Percentiles rank a stretch among this genome's conserved stretches.
phyloP scores from a whole-genome alignment of 495 filamentous ascomycete genomes.

The Tuber umbilicatum region DNA sequence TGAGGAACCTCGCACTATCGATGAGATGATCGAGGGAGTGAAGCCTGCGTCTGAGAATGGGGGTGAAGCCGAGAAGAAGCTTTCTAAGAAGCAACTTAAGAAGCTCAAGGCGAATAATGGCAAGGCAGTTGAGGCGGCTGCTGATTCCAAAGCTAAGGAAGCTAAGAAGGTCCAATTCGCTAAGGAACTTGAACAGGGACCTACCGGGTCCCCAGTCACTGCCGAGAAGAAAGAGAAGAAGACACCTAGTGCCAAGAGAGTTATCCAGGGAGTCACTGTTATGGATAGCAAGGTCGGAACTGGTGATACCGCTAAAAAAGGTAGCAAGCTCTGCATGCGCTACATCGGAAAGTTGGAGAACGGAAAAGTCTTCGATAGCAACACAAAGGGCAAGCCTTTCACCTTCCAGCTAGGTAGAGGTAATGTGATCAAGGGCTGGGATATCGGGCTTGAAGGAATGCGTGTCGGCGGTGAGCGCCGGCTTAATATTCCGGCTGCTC shows the following conservation, averaged over 20 bases:
- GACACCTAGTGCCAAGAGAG: slow-evolving; percentile 48
- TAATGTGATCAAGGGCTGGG: slow-evolving; percentile 98
- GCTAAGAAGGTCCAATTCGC: slow-evolving; percentile 96
- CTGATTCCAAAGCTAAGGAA: slow-evolving; percentile 50
- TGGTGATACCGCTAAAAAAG: slow-evolving; percentile 73
- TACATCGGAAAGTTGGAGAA: slow-evolving; percentile 95
- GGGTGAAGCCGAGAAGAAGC: slow-evolving; percentile 51
- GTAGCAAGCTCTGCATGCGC: slow-evolving; percentile 79
- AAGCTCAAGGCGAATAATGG: slow-evolving; percentile 98
- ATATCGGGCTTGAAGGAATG: slow-evolving; percentile 90
- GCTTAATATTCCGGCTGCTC: slow-evolving; percentile 73
- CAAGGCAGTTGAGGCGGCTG: slow-evolving; percentile 58
- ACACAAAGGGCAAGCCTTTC: slow-evolving; percentile 97
- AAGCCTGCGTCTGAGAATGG: slow-evolving; percentile 25
- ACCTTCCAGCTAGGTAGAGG: slow-evolving; percentile 85
- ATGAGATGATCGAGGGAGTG: slow-evolving; percentile 32
- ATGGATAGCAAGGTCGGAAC: slow-evolving; percentile 90
- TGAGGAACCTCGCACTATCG: slow-evolving; percentile 30
- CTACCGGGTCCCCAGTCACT: slow-evolving; percentile 57
- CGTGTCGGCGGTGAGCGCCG: slow-evolving; percentile 84
- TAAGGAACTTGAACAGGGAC: slow-evolving; percentile 95
- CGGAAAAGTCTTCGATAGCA: slow-evolving; percentile 92
- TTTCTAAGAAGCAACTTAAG: slow-evolving; percentile 96
- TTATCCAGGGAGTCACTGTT: slow-evolving; percentile 77
- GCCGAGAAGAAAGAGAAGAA: slow-evolving; percentile 45